Conservation (phyloP, 495 filamentous ascomycete species). For the Neurospora sp. region DNA sequence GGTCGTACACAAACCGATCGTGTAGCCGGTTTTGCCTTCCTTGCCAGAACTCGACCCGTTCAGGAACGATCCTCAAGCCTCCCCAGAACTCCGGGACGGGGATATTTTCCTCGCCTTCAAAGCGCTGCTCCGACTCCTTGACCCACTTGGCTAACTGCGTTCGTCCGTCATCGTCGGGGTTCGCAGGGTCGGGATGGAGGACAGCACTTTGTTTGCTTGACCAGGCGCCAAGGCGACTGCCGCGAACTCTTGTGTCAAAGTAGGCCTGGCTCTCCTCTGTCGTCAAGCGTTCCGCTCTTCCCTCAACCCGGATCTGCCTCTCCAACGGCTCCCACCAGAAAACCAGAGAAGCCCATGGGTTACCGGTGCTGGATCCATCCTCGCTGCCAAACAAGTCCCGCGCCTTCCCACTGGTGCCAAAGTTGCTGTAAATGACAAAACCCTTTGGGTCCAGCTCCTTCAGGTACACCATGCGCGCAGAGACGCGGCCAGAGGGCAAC, state of each 20-base stretch:
- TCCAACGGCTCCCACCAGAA: slow-evolving; percentile 73
- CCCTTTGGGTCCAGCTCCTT: slow-evolving; percentile 73
- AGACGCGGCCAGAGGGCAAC: slow-evolving; percentile 78
- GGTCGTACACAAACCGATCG: slow-evolving; percentile 84
- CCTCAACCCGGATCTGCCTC: slow-evolving; percentile 81
- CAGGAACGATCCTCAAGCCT: slow-evolving; percentile 75
- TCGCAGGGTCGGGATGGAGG: slow-evolving; percentile 36
- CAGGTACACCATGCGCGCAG: slow-evolving; percentile 78
- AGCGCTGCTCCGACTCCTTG: slow-evolving; percentile 58
- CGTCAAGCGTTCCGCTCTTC: slow-evolving; percentile 53
- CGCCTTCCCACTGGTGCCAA: slow-evolving; percentile 65
- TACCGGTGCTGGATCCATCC: slow-evolving; percentile 30
- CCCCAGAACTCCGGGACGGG: slow-evolving; percentile 94
- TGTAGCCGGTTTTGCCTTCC: slow-evolving; percentile 79
- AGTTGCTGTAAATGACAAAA: slow-evolving; percentile 91
- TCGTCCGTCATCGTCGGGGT: slow-evolving; percentile 47
- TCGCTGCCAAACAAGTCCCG: slow-evolving; percentile 41
- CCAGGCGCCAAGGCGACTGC: slow-evolving; percentile 85
- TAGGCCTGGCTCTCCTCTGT: slow-evolving; percentile 75
- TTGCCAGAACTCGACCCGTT: slow-evolving; percentile 91
- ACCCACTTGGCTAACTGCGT: slow-evolving; percentile 58
- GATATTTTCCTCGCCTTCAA: slow-evolving; percentile 65
- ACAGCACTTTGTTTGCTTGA: slow-evolving; percentile 79
- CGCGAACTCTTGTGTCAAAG: slow-evolving; percentile 70
- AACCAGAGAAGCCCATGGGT: slow-evolving; percentile 58